Conservation (phyloP, 2,329 filamentous ascomycete species). For the Leptoxyphium fumago region DNA sequence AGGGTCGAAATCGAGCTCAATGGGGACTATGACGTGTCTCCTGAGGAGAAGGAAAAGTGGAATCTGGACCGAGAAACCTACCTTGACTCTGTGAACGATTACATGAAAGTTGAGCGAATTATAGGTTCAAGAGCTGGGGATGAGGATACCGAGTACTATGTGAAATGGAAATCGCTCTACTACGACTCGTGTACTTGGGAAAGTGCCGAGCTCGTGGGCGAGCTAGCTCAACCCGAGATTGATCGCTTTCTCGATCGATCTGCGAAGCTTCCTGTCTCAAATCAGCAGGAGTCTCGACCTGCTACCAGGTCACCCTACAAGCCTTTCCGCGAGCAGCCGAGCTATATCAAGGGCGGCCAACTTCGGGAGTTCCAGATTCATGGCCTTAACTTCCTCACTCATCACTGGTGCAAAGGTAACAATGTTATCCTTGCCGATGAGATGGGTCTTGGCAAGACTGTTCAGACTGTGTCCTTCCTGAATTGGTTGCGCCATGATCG, state of each 20-base stretch:
- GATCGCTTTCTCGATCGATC: slow-evolving; percentile 80
- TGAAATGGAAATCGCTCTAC: slow-evolving; percentile 77
- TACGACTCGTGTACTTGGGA: slow-evolving; percentile 98
- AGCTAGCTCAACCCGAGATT: slow-evolving; percentile 74
- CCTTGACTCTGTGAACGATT: slow-evolving; percentile 75
- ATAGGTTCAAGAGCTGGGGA: slow-evolving; percentile 72
- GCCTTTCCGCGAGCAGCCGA: slow-evolving; percentile 64
- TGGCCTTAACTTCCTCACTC: slow-evolving; percentile 85
- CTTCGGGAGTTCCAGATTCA: slow-evolving; percentile 87
- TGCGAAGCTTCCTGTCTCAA: slow-evolving; percentile 65
- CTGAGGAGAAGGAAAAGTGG: slow-evolving; percentile 84
- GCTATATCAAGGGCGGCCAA: slow-evolving; percentile 71
- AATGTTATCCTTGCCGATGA: slow-evolving; percentile 97
- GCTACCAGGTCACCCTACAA: slow-evolving; percentile 59
- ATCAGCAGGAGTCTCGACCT: slow-evolving; percentile 60
- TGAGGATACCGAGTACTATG: slow-evolving; percentile 71
- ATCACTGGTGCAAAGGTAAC: slow-evolving; percentile 87
- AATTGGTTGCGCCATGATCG: slow-evolving; percentile 91
- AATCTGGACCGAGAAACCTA: slow-evolving; percentile 88
- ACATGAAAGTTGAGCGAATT: slow-evolving; percentile 82
- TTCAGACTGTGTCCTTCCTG: slow-evolving; percentile 92
- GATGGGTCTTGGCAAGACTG: slow-evolving; percentile 96
- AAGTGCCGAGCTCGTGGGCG: slow-evolving; percentile 54
- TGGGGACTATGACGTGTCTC: slow-evolving; percentile 57
- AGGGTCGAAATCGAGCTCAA: slow-evolving; percentile 65